Base-by-base conservation (phyloP, 139 green algal species). In the Tetraselmis chui region DNA sequence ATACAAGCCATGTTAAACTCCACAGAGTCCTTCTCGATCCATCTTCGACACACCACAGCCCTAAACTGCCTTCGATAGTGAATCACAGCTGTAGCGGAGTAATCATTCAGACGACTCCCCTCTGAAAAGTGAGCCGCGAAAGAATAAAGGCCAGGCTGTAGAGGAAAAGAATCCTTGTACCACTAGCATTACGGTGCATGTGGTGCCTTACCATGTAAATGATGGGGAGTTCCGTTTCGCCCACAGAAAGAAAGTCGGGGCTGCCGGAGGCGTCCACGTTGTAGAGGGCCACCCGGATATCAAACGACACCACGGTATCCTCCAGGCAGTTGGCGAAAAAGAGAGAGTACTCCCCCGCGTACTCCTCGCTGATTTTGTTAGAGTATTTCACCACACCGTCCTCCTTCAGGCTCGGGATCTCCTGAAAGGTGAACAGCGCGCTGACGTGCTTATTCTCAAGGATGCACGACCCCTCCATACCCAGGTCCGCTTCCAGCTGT, bases 261-360 rank as follows among this genome's bases (percentile, higher is more conserved):
- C 85, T 79, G 0, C 92, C 91, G n/a, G 85, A 59, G 18, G 28
- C 28, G 5, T 89, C 78, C 0, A 93, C 58, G 67, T 97, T 97
- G 90, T 95, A 98, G 84, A 97, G 89, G n/a, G 88, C 80, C 22
- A 94, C 83, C 1, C 77, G 29, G 1, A 95, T 80, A 24, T 91
- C 79, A 31, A 98, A 97, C 23, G 90, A 94, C 1, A 98, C 89
- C 0, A 89, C 90, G 2, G 87, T 89, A 76, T 89, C 29, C 2
- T 87, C 59, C 78, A 97, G 88, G 82, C 96, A 99, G 82, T 97
- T 98, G 27, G 92, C 91, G 85, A 97, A 98, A 85, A 94, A 98
- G 1, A 99, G 86, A 2, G 85, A 91, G 83, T 95, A 95, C 84
- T 95, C 89, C 2, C 87, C 86, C 87, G 89, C 29, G 59, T 25